Percentiles rank a stretch among this genome's conserved stretches.
These are phyloP conservation scores for Thalassiosira exigua DNA, from an alignment of 352 stramenopile genomes.

Conservation along the genomic window DNA sequence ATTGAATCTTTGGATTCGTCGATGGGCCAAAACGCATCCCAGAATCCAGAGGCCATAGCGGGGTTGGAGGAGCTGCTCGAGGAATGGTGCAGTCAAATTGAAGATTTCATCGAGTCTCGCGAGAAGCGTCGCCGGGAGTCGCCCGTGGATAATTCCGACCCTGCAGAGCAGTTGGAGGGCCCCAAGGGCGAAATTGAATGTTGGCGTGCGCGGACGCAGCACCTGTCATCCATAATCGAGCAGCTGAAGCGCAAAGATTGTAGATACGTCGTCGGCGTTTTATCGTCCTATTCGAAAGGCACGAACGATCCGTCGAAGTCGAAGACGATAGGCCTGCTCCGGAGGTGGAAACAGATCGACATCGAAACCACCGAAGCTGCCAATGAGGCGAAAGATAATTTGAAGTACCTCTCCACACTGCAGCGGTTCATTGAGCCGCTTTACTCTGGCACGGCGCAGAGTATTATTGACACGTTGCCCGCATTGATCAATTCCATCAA, in stretches of 20 bases:
- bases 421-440: slow-evolving; percentile 94
- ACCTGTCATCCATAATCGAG: slow-evolving; percentile 98
- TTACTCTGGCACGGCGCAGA: slow-evolving; percentile 92
- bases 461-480: slow-evolving; percentile 98
- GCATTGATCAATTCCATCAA: slow-evolving; percentile 99
- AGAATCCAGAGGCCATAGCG: slow-evolving; percentile 90
- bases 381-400: slow-evolving; percentile 99
- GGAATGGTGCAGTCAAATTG: slow-evolving; percentile 86
- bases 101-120: slow-evolving; percentile 58
- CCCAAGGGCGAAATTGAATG: slow-evolving; percentile 97
- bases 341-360: slow-evolving; percentile 98
- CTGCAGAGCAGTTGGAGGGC: slow-evolving; percentile 74
- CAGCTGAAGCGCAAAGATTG: slow-evolving; percentile 96
- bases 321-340: slow-evolving; percentile 92
- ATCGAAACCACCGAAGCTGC: slow-evolving; percentile 97
- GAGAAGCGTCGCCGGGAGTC: slow-evolving; percentile 28
- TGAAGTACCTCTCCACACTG: slow-evolving; percentile 98
- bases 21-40: slow-evolving; percentile 81
- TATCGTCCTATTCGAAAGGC: slow-evolving; percentile 88
- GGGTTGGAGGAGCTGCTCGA: slow-evolving; percentile 96
- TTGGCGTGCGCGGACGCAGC: slow-evolving; percentile 95
- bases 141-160: slow-evolving; percentile 70
- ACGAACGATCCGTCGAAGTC: slow-evolving; percentile 86
- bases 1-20: slow-evolving; percentile 60
- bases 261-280: slow-evolving; percentile 92